Evolutionary conservation across 495 filamentous ascomycete genomes (phyloP), one percentile per base, ranked within the genome.

Genomic region (Evansstolkia leycettana): DNA sequence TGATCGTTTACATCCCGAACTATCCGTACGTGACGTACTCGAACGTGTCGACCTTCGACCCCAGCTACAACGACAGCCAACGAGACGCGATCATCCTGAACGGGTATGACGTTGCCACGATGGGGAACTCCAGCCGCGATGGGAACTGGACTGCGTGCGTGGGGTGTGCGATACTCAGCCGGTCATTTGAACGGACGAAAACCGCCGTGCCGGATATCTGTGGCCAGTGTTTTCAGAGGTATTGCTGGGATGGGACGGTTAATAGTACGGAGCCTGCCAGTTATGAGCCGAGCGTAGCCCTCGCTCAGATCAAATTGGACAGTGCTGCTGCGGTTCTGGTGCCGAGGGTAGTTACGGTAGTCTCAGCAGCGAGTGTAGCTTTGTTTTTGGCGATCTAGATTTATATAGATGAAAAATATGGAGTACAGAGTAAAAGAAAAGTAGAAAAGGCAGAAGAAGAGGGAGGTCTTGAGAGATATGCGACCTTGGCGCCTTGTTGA

Each of bases 1-100:
- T 94, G 24, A 57, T 95, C 41, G 80, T 94, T 42, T 94, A 94
- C 57, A 47, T 94, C 12, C 79, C 87, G 34, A 92, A 90, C 50
- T 60, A 72, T 4, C 87, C 87, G 0, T 95, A 88, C 55, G 73
- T 67, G 24, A 69, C 66, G 39, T 43, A 64, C 19, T 78, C 71
- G 46, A 94, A 94, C 54, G 58, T 76, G 3, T 77, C 75, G 1
- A 94, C 87, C 17, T 81, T 78, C 50, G 54, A 73, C 33, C 61
- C 70, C 10, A 41, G 44, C 1, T 84, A 82, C 64, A 63, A 69
- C 12, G 56, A 68, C 45, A 58, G 50, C 5, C 46, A 84, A 51
- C 75, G 87, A 27, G 72, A 94, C 56, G 60, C 64, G 24, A 76
- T 88, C 37, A 83, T 94, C 42, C 48, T 65, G 41, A 94, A 94